Base-by-base conservation (phyloP, 805 yeast species). In the Barnettozyma siamensis region DNA sequence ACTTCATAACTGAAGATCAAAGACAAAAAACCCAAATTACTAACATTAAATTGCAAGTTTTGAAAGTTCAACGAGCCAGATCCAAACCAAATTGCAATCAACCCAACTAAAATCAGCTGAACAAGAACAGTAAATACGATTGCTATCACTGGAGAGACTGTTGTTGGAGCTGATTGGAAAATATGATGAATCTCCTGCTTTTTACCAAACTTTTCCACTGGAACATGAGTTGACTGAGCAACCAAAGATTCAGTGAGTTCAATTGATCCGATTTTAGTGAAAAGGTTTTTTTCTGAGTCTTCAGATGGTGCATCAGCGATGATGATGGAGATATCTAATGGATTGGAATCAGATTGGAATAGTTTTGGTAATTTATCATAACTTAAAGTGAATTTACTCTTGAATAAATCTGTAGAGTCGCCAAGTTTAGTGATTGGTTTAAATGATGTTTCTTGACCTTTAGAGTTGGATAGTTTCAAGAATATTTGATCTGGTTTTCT, bases 171-270 rank as follows among this genome's bases (percentile, higher is more conserved):
- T 15, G 38, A 21, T 19, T 50, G 42, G 47, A 57, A 57, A 26
- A 57, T 47, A 42, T 57, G 60, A 33, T 50, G 53, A 38, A 57
- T 57, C 41, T 57, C 61, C 11, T 53, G 53, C 41, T 51, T 47
- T 13, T 47, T 33, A 9, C 46, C 54, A 31, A 50, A 54, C 42
- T 47, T 54, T 30, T 46, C 44, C 8, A 53, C 37, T 30, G 48
- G 49, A 6, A 28, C 24, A 34, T 49, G 45, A 4, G 36, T 28
- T 6, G 53, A 41, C 35, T 44, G 23, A 3, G 44, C 35, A 15
- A 47, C 43, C 16, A 57, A 47, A 1, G 40, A 43, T 9, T 46
- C 43, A 2, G 56, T 41, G 18, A 53, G 36, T 30, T 47, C 43
- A 30, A 57, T 40, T n/a, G 48, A 46, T 2, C 57, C 58, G 32